Conservation (phyloP, 2,329 filamentous ascomycete species). For the Blastomyces gilchristii region DNA sequence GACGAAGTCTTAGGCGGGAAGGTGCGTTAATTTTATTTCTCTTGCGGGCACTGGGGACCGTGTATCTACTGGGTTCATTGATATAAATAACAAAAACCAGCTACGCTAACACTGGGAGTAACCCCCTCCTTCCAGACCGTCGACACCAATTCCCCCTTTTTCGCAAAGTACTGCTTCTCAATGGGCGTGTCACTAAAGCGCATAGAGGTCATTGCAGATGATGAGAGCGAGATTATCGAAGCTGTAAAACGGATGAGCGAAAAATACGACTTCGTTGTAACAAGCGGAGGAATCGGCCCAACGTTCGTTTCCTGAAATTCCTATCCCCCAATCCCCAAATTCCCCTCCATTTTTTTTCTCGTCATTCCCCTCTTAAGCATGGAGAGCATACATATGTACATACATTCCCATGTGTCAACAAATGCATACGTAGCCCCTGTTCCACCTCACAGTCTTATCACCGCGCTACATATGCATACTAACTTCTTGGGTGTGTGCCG, state of each 20-base stretch:
- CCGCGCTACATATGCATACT: neutral
- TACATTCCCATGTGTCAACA: neutral
- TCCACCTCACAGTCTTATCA: neutral
- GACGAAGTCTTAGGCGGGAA: conserved; percentile 94
- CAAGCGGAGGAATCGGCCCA: conserved; percentile 88
- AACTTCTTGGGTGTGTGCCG: neutral
- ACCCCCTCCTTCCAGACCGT: conserved; percentile 41
- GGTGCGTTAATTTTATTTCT: conserved; percentile 42
- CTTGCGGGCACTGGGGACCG: neutral
- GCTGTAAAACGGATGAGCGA: conserved; percentile 77
- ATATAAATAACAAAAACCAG: neutral
- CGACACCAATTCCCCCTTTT: conserved; percentile 56
- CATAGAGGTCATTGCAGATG: conserved; percentile 85
- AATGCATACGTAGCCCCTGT: neutral
- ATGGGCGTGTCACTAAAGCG: conserved; percentile 63
- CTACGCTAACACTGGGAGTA: neutral
- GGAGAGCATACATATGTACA: neutral
- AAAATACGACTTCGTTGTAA: conserved; percentile 89
- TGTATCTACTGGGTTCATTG: neutral
- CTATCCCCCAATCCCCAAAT: neutral
- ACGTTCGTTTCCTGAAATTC: conserved; percentile 50
- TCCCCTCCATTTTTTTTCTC: neutral
- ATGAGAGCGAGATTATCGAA: conserved; percentile 82
- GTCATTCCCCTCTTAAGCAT: neutral
- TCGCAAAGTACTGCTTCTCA: conserved; percentile 57